These are phyloP conservation scores for Odontarrhena argentea DNA, from an alignment of 345 rosid species.

Conservation along the genomic window DNA sequence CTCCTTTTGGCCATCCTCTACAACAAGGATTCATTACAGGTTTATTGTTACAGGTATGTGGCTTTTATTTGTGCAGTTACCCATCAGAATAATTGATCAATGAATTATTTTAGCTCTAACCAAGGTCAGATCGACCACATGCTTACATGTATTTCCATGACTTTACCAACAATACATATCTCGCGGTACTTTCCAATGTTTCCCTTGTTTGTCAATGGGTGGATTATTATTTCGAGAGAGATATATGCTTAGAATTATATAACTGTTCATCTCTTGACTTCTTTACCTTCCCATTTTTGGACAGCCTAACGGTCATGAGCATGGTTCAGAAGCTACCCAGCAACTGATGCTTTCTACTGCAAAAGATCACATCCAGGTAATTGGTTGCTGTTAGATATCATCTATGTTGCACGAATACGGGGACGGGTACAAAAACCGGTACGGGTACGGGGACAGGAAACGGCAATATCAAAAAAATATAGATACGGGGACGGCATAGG, in stretches of 20 bases:
- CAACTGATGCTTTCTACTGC: conserved; percentile 72
- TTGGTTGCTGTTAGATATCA: not conserved
- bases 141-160: not conserved
- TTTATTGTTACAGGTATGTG: conserved; percentile 71
- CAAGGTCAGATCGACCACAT: conserved; percentile 5
- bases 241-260: conserved; percentile 2
- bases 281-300: conserved; percentile 24
- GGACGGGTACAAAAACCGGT: no score
- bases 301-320: conserved; percentile 89
- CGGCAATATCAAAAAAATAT: no score
- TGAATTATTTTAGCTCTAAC: not conserved
- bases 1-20: conserved; percentile 97
- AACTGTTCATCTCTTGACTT: conserved; percentile 20
- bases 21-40: conserved; percentile 97
- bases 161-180: not conserved
- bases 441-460: no score
- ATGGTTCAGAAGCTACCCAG: conserved; percentile 68
- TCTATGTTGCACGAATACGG: no score
- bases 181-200: not conserved
- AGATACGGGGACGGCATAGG: no score
- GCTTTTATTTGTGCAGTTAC: conserved; percentile 14
- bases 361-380: conserved; percentile 89
- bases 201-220: conserved; percentile 20
- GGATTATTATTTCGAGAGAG: not conserved
- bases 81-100: conserved; percentile 6